A percentile compares a stretch with the other conserved stretches of the same genome.
Evolutionary conservation across 306 rosid genomes (phyloP).

Genomic region (Inga laurina): DNA sequence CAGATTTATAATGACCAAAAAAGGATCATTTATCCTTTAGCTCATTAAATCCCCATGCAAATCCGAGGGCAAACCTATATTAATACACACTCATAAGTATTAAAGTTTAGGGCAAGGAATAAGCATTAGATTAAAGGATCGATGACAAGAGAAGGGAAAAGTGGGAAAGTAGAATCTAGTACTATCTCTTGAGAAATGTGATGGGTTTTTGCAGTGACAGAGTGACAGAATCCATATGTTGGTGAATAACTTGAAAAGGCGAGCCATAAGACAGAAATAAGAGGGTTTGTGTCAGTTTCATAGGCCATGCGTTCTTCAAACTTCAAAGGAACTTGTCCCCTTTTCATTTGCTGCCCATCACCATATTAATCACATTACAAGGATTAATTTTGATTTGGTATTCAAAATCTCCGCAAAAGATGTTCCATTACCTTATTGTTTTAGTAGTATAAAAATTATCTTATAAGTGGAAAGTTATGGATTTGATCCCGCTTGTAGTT

Average conservation of each 20-base stretch:
- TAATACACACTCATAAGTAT: background rate
- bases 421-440: too few relatives aligned
- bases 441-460: too few relatives aligned
- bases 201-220: constrained; percentile 59
- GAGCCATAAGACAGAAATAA: constrained; percentile 54
- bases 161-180: constrained; percentile 69
- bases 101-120: background rate
- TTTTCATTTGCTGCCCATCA: constrained; percentile 12
- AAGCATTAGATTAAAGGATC: constrained; percentile 5
- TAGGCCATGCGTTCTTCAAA: constrained; percentile 65
- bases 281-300: constrained; percentile 53
- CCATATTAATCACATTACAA: background rate
- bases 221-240: constrained; percentile 65
- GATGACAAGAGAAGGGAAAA: constrained; percentile 53
- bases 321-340: constrained; percentile 39
- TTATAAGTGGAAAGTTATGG: too few relatives aligned
- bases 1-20: constrained; percentile 36
- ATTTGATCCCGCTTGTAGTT: too few relatives aligned
- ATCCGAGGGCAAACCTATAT: background rate
- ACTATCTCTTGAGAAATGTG: constrained; percentile 83
- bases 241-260: constrained; percentile 67
- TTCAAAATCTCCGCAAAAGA: too few relatives aligned
- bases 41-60: constrained; percentile 54
- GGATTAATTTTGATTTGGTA: too few relatives aligned
- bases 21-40: constrained; percentile 31